Evolutionary conservation across 768 basidiomycete species (phyloP), one percentile per base, ranked within the genome.

Genomic region (Lepiota brunneoincarnata): DNA sequence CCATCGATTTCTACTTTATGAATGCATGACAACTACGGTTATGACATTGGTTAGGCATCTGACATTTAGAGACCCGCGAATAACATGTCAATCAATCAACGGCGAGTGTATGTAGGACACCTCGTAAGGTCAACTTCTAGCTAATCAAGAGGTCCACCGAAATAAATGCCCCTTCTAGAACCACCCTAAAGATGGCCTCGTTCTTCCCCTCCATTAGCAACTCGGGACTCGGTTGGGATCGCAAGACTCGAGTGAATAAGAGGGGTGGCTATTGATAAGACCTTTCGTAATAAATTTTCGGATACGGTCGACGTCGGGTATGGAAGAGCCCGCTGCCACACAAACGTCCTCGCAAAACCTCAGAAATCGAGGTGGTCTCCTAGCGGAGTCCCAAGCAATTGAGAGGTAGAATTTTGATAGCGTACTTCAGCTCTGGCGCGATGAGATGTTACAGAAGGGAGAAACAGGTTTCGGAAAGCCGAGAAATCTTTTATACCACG

Each of bases 71-170:
- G 31, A 31, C 31, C 2, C 7, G 7, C 26, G 4, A 7, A 28
- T 3, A 28, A 31, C 31, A 31, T 28, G 23, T 26, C 3, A 53
- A 41, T 11, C 6, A 1, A 52, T 46, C 26, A 23, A 40, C 23
- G 45, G 50, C 45, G 2, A 20, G 10, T 36, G 45, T 31, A 65
- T 83, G 75, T 85, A 49, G 72, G 79, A 69, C 80, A 80, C 72
- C 80, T 83, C 81, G 82, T 85, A 84, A 81, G 82, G 81, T 74
- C 76, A 61, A 66, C 63, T 60, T 67, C 63, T 65, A 72, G 59
- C 55, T 59, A 56, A 58, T 20, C 52, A 61, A 70, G 64, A 68
- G 74, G 69, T 59, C 72, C 65, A 68, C 82, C 80, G 81, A 83
- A 82, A 79, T 80, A 73, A 80, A 79, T 79, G 78, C 71, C 75